Base-by-base conservation (phyloP, 1,139 yeast species). In the Ogataea hybrid region DNA sequence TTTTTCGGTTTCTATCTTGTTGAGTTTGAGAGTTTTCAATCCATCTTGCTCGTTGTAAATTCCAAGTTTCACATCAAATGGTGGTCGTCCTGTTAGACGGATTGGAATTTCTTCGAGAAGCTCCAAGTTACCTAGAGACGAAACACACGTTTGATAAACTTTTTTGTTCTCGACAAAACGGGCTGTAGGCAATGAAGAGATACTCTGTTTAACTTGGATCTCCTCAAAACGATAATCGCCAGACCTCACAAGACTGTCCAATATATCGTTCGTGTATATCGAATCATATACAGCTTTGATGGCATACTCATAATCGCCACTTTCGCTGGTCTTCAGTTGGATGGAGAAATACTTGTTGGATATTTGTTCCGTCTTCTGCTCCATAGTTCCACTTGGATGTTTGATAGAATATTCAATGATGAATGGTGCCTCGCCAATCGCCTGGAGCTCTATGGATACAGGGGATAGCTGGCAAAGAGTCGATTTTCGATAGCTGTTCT, bases 401-500 rank as follows among this genome's bases (percentile, higher is more conserved):
- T 66, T 67, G 21, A 87, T 68, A 28, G 80, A 79, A 57, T 89
- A 90, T 41, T 79, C 79, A 29, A 90, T 68, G 8, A 77, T 65
- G 53, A 88, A 89, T 23, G 97, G 97, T 0, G 84, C 72, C 4
- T 75, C 66, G 1, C 96, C 96, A 34, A 65, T 57, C 16, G 80
- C 62, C 2, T 67, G 59, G 23, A 81, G 54, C 40, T 75, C 83
- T 27, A 81, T 37, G 2, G 50, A 39, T 2, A 51, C 58, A 4
- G 48, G 36, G 5, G 44, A 33, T 14, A 51, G 49, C 34, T 58
- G 56, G 40, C 67, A 62, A 17, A 52, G 22, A 3, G 47, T 30
- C 6, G 34, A 5, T 18, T 44, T 51, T 7, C 33, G 34, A 33
- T 49, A 50, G 9, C 14, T 28, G 5, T 35, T 25, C 5, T 25